Base-by-base conservation (phyloP, 306 rosid species). In the Oxytropis ochrocephala region DNA sequence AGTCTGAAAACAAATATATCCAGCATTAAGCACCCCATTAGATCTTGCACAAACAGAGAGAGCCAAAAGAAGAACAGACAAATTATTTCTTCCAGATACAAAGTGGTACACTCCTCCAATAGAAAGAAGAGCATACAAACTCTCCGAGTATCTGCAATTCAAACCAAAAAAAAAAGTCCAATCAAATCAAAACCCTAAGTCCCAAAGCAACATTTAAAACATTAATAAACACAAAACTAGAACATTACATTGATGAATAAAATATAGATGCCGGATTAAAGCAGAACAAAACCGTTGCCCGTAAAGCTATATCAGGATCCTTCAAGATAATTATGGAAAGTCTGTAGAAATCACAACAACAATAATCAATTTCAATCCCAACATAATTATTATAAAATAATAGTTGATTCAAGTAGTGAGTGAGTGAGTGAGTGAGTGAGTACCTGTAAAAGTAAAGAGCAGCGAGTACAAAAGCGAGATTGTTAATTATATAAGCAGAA, bases 261-360 rank as follows among this genome's bases (percentile, higher is more conserved):
- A 90, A 94, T 50, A 90, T 78, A 11, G 94, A 90, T 41, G 98
- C 98, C 7, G 97, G 98, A 54, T 94, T 94, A 82, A 94, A 90
- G 86, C 98, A 94, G 82, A 90, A 94, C 77, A 94, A 75, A 53
- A 94, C n/a, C 0, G 97, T 81, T 76, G 97, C 97, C 39, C 90
- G 82, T 13, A 85, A 43, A 4, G 98, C 91, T 7, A 75, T 80
- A 50, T 85, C 84, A 46, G 61, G 80, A 38, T 88, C 88, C 81
- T 85, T 84, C 85, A 94, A 82, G 72, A 90, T 52, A 16, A 73
- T 33, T 17, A 76, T 61, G 53, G 98, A 94, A 66, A 94, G 88
- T 84, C 91, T 88, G 85, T 64, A 24, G 13, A 53, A 71, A 63
- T 71, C 44, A 10, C 33, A 73, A 11, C 57, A 79, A 56, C 19